These are phyloP conservation scores for Mycena metata DNA, from an alignment of 768 basidiomycete species.

Conservation along the genomic window DNA sequence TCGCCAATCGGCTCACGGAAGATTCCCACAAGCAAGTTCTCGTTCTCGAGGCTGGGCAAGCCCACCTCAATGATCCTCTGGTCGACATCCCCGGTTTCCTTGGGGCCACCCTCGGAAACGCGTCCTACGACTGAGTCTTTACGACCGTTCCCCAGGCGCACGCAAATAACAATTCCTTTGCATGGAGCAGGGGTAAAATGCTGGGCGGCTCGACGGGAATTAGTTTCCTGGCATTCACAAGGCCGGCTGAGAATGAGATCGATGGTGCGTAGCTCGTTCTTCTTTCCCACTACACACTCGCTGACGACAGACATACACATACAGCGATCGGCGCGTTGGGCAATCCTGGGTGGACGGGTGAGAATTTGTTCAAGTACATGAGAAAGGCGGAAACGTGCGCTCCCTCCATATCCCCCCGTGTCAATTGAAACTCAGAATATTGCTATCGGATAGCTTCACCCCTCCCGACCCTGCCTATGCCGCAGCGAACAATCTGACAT, in stretches of 20 bases:
- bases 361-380: conserved; percentile 42
- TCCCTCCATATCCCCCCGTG: not conserved
- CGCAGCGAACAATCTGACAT: conserved; percentile 15
- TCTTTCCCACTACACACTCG: not conserved
- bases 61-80: conserved; percentile 37
- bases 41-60: conserved; percentile 49
- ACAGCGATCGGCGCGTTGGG: conserved; percentile 45
- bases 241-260: conserved; percentile 46
- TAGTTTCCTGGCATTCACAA: conserved; percentile 46
- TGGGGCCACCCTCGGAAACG: conserved; percentile 30
- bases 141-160: conserved; percentile 35
- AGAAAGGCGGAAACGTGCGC: conserved; percentile 44
- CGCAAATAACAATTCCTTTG: conserved; percentile 19
- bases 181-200: conserved; percentile 19
- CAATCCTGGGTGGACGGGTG: conserved; percentile 55
- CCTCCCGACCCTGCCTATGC: conserved; percentile 13
- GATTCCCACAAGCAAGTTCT: conserved; percentile 50
- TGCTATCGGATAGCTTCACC: conserved; percentile 12
- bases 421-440: not conserved
- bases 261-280: conserved; percentile 38
- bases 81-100: conserved; percentile 38
- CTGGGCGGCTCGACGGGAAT: conserved; percentile 46
- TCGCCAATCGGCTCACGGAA: conserved; percentile 54
- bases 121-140: conserved; percentile 40
- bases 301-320: conserved; percentile 7